Evolutionary conservation across 139 green algal species (phyloP).

Genomic region (Picochlorum sp.): DNA sequence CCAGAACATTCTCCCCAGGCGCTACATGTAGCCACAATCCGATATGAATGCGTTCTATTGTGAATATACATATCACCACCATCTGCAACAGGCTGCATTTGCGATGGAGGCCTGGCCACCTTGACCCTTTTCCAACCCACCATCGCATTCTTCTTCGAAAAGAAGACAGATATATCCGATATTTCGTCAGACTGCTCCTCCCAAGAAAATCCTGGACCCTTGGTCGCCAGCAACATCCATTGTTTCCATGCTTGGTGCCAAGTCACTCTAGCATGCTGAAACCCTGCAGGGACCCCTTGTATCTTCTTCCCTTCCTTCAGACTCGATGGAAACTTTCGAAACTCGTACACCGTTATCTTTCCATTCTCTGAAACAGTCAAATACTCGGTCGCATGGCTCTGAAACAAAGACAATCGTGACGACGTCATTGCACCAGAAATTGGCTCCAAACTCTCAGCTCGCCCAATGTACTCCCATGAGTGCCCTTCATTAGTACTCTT

Average conservation of each 20-base stretch:
- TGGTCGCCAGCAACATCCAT: background rate
- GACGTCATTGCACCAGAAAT: slow-evolving; percentile 4
- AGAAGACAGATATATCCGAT: background rate
- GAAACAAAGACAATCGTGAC: background rate
- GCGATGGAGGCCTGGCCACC: background rate
- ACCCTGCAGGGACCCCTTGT: background rate
- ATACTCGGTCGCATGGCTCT: slow-evolving; percentile 8
- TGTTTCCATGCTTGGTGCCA: background rate
- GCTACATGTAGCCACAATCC: background rate
- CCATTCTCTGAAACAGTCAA: slow-evolving; percentile 9
- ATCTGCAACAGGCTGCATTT: background rate
- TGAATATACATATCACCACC: background rate
- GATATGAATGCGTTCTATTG: background rate
- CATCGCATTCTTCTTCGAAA: background rate
- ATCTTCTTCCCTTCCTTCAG: background rate
- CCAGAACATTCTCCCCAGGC: background rate
- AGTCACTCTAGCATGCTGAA: background rate
- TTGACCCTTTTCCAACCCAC: background rate
- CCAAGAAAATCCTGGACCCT: background rate
- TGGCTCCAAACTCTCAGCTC: background rate
- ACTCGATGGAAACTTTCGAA: background rate
- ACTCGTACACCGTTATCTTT: background rate
- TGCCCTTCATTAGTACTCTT: slow-evolving; percentile 7
- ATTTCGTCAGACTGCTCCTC: background rate
- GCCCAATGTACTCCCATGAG: slow-evolving; percentile 14